phyloP scores from a whole-genome alignment of 2,329 filamentous ascomycete species.

The Paraphoma chrysanthemicola region DNA sequence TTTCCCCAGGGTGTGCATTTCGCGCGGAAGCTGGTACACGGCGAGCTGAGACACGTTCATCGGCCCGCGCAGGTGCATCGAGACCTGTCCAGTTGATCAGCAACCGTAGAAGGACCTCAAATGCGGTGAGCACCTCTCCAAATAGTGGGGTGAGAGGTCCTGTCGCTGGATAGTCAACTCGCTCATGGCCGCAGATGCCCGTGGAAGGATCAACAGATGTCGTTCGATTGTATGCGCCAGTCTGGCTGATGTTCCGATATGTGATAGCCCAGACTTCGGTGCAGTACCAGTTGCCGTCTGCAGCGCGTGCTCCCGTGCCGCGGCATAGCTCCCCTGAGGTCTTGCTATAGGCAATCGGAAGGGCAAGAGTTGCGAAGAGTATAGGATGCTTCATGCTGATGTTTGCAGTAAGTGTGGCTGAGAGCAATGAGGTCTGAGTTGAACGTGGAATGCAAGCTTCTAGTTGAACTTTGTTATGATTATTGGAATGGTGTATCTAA shows the following conservation, averaged over 20 bases:
- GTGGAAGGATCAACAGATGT: slow-evolving; percentile 64
- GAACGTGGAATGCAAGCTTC: neutral
- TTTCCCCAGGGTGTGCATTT: slow-evolving; percentile 20
- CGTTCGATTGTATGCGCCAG: slow-evolving; percentile 71
- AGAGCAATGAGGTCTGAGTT: slow-evolving; percentile 9
- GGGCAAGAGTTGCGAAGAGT: slow-evolving; percentile 15
- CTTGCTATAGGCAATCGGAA: slow-evolving; percentile 25
- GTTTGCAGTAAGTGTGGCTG: slow-evolving; percentile 4
- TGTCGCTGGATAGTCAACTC: slow-evolving; percentile 63
- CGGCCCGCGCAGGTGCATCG: slow-evolving; percentile 75
- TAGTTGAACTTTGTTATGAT: neutral
- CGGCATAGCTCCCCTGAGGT: slow-evolving; percentile 42
- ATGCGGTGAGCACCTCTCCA: slow-evolving; percentile 65
- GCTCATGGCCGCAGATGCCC: slow-evolving; percentile 61
- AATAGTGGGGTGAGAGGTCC: slow-evolving; percentile 72
- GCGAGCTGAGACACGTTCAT: slow-evolving; percentile 71
- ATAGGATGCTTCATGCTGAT: slow-evolving; percentile 29
- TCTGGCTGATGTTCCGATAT: slow-evolving; percentile 67
- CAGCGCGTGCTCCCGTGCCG: slow-evolving; percentile 36
- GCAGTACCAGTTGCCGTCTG: slow-evolving; percentile 71
- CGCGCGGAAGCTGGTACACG: slow-evolving; percentile 63
- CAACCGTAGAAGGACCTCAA: neutral
- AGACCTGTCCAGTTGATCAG: slow-evolving; percentile 61
- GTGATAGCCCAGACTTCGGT: slow-evolving; percentile 69
- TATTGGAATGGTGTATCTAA: neutral